Conservation (phyloP, 768 basidiomycete genomes). For the Pisolithus tinctorius region DNA sequence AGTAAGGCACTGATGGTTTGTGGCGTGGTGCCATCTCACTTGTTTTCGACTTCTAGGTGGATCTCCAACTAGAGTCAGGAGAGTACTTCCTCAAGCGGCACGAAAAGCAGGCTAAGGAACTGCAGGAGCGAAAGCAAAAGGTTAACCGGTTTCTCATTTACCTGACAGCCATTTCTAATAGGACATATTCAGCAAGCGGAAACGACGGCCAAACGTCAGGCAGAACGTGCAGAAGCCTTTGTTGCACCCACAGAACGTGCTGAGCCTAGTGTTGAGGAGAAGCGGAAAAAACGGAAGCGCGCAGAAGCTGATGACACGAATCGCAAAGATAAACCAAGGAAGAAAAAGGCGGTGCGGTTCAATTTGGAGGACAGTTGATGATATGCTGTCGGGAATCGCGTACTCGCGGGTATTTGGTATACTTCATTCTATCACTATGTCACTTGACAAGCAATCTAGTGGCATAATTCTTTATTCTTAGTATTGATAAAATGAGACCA, state of each 20-base stretch:
- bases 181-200: conserved; percentile 63
- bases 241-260: conserved; percentile 79
- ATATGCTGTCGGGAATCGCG: neutral
- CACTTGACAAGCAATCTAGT: too few relatives aligned
- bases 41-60: conserved; percentile 45
- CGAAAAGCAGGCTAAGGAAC: conserved; percentile 77
- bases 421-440: neutral
- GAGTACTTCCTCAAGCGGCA: conserved; percentile 95
- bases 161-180: neutral
- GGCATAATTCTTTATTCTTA: too few relatives aligned
- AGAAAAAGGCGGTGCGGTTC: conserved; percentile 25
- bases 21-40: conserved; percentile 3
- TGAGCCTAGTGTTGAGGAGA: conserved; percentile 72
- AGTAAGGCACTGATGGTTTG: conserved; percentile 33
- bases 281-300: conserved; percentile 44
- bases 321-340: conserved; percentile 24
- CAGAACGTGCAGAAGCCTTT: conserved; percentile 81
- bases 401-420: neutral
- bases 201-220: conserved; percentile 58
- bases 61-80: conserved; percentile 91
- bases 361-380: neutral
- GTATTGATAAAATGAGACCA: neutral
- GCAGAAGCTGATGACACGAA: conserved; percentile 27
- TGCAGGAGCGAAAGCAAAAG: conserved; percentile 69
- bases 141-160: neutral